phyloP scores from a whole-genome alignment of 805 yeast genomes.

The Nakazawaea wickerhamii region DNA sequence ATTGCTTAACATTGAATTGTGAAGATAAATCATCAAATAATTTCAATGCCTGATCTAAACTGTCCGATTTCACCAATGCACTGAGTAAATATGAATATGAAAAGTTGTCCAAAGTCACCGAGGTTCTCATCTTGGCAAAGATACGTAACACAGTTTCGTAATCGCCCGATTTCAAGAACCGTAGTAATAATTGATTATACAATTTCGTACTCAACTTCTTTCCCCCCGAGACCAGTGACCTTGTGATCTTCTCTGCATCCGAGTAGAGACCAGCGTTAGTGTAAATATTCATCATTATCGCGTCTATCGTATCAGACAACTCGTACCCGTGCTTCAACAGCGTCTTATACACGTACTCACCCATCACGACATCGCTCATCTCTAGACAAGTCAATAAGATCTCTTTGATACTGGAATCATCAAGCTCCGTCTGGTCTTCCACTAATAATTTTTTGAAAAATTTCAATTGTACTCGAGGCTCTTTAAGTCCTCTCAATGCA shows the following conservation, averaged over 20 bases:
- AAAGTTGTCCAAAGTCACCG: constrained; percentile 20
- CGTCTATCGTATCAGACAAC: not conserved
- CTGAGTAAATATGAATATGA: constrained; percentile 28
- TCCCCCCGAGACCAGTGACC: constrained; percentile 16
- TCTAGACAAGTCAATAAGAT: constrained; percentile 12
- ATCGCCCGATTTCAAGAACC: constrained; percentile 24
- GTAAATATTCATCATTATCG: constrained; percentile 9
- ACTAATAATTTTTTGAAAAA: constrained; percentile 18
- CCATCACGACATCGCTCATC: constrained; percentile 4
- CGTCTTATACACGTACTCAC: constrained; percentile 3
- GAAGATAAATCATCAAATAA: constrained; percentile 22
- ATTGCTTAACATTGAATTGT: constrained; percentile 15
- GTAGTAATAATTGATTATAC: constrained; percentile 20
- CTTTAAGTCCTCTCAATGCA: constrained; percentile 31
- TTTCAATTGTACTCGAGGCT: constrained; percentile 29
- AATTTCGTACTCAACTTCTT: constrained; percentile 19
- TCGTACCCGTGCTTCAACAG: not conserved
- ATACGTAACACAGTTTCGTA: constrained; percentile 19
- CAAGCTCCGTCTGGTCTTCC: constrained; percentile 5
- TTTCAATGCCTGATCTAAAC: constrained; percentile 24
- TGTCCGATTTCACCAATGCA: constrained; percentile 23
- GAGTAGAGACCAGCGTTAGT: constrained; percentile 1
- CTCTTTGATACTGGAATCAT: constrained; percentile 3
- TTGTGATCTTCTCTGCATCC: constrained; percentile 13
- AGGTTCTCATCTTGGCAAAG: constrained; percentile 21